Conservation (phyloP, 768 basidiomycete species). For the Ramaria sp. region DNA sequence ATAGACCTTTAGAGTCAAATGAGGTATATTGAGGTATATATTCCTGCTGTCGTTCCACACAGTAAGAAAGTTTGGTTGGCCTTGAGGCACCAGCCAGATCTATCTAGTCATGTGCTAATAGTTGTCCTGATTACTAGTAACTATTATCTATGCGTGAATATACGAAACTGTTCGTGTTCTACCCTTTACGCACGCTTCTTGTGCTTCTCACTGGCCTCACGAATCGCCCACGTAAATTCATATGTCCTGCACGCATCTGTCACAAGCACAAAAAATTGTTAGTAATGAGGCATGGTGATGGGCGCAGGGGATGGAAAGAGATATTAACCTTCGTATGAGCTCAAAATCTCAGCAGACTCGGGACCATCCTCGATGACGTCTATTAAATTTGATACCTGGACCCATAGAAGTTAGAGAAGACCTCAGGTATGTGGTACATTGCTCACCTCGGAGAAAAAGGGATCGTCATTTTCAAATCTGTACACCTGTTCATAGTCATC, state of each 20-base stretch:
- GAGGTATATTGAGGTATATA: too few species aligned
- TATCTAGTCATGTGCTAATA: too few species aligned
- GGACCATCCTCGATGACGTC: slow-evolving; percentile 83
- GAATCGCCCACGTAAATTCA: slow-evolving; percentile 90
- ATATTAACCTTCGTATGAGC: slow-evolving; percentile 65
- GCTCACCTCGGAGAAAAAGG: slow-evolving; percentile 83
- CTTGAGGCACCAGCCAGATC: too few species aligned
- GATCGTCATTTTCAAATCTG: slow-evolving; percentile 74
- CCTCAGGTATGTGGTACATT: neutral
- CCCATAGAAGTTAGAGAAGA: neutral
- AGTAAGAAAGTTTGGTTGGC: too few species aligned
- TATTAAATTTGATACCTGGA: slow-evolving; percentile 66
- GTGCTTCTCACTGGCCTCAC: slow-evolving; percentile 62
- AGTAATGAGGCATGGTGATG: neutral
- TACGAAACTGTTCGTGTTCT: neutral
- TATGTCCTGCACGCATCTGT: slow-evolving; percentile 81
- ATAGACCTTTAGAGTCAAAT: too few species aligned
- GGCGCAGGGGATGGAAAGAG: neutral
- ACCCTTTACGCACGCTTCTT: neutral
- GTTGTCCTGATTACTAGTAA: too few species aligned
- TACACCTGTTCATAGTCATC: slow-evolving; percentile 63
- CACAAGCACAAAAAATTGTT: slow-evolving; percentile 6
- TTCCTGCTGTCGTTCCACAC: too few species aligned
- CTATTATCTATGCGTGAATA: neutral
- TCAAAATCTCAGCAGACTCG: slow-evolving; percentile 69